These are phyloP conservation scores for Exobasidium cylindrosporum DNA, from an alignment of 1,284 basidiomycete genomes.

Conservation along the genomic window DNA sequence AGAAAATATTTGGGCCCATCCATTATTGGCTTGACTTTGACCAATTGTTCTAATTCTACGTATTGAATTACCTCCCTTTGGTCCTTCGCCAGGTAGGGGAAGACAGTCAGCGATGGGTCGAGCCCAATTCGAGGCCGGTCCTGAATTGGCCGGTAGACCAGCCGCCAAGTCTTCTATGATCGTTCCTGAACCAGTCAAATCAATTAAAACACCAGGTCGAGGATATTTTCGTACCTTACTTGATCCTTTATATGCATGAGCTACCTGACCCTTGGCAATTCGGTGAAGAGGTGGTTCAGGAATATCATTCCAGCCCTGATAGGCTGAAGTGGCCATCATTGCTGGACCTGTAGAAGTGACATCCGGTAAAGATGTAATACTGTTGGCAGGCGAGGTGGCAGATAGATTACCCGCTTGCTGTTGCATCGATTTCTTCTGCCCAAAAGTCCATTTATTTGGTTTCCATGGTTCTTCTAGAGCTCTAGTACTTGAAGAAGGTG, in stretches of 20 bases:
- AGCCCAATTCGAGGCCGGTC: conserved; percentile 49
- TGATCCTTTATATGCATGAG: conserved; percentile 31
- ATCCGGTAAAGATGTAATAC: neutral
- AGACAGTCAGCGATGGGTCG: conserved; percentile 47
- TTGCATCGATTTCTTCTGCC: conserved; percentile 8
- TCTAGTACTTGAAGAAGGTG: conserved; percentile 4
- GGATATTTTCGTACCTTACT: neutral
- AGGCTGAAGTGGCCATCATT: conserved; percentile 11
- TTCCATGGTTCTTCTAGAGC: conserved; percentile 31
- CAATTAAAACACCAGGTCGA: neutral
- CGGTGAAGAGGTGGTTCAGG: conserved; percentile 19
- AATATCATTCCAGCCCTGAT: conserved; percentile 43
- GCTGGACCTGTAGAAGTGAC: neutral
- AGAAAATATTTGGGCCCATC: conserved; percentile 14
- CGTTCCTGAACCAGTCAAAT: neutral
- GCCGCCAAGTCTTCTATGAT: conserved; percentile 44
- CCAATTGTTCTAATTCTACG: neutral
- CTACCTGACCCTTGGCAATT: conserved; percentile 28
- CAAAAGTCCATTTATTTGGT: conserved; percentile 43
- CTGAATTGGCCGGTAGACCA: conserved; percentile 42
- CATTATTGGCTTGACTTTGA: neutral
- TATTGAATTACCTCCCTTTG: neutral
- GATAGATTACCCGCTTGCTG: conserved; percentile 1
- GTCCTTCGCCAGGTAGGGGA: conserved; percentile 21
- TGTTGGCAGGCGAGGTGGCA: neutral